Percentiles rank a stretch among this genome's conserved stretches.
phyloP scores from a whole-genome alignment of 768 basidiomycete genomes.

The Tulasnella sp. region DNA sequence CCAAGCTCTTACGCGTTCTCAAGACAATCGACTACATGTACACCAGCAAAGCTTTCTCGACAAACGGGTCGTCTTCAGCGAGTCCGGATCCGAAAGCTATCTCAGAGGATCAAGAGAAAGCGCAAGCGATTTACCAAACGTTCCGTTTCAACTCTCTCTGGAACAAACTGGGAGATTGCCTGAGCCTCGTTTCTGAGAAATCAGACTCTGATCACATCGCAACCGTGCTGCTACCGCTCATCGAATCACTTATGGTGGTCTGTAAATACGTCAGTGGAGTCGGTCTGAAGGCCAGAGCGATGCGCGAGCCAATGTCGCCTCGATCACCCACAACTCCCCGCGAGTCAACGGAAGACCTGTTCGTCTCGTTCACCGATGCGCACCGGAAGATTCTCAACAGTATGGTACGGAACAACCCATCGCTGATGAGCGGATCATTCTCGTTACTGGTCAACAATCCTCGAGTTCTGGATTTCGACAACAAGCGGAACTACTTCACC shows the following conservation, averaged over 20 bases:
- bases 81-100: constrained; percentile 14
- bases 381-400: constrained; percentile 91
- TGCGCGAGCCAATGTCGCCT: constrained; percentile 53
- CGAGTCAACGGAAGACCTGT: constrained; percentile 69
- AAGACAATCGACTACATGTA: constrained; percentile 99
- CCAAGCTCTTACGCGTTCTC: constrained; percentile 88
- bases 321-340: constrained; percentile 24
- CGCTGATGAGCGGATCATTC: constrained; percentile 96
- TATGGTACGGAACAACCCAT: constrained; percentile 97
- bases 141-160: constrained; percentile 87
- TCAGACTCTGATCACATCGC: constrained; percentile 78
- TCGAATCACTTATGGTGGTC: constrained; percentile 96
- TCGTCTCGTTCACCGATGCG: constrained; percentile 84
- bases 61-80: constrained; percentile 27
- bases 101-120: constrained; percentile 46
- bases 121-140: constrained; percentile 78
- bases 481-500: constrained; percentile 93
- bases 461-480: constrained; percentile 95
- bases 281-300: constrained; percentile 26
- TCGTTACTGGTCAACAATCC: constrained; percentile 92
- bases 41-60: constrained; percentile 42
- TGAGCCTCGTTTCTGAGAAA: constrained; percentile 69
- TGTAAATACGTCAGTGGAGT: constrained; percentile 71
- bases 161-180: constrained; percentile 80
- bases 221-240: constrained; percentile 84